A percentile compares a stretch with the other conserved stretches of the same genome.
These are phyloP conservation scores for Cladosporium sp. DNA, from an alignment of 2,329 filamentous ascomycete genomes.

Conservation along the genomic window DNA sequence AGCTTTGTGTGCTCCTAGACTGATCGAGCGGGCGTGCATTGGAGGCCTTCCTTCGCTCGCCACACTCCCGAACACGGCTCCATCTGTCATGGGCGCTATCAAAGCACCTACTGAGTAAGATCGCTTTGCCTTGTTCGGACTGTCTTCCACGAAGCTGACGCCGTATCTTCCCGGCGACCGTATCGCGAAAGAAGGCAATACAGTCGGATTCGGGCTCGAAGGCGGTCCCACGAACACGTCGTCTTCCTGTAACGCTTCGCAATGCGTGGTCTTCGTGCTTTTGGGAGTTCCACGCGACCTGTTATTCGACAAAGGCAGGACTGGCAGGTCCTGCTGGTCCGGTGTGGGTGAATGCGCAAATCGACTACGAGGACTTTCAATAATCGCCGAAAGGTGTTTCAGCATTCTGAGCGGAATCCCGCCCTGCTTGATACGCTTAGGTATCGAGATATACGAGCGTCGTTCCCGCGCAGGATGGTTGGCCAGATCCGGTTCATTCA, in stretches of 20 bases:
- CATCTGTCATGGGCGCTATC: constrained; percentile 21
- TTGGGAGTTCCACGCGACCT: constrained; percentile 21
- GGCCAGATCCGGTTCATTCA: constrained; percentile 26
- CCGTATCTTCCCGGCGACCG: constrained; percentile 27
- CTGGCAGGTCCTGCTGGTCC: neutral
- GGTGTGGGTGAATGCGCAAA: constrained; percentile 24
- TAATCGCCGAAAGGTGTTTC: constrained; percentile 40
- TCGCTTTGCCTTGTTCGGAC: constrained; percentile 22
- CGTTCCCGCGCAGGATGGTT: constrained; percentile 24
- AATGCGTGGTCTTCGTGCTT: constrained; percentile 5
- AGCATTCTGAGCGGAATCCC: constrained; percentile 27
- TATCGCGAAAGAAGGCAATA: constrained; percentile 32
- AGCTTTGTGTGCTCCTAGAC: constrained; percentile 34
- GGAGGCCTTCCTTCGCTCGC: constrained; percentile 20
- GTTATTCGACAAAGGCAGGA: constrained; percentile 18
- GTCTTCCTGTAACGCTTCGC: constrained; percentile 5
- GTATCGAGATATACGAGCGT: constrained; percentile 24
- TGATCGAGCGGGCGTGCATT: constrained; percentile 35
- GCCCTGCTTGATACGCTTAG: constrained; percentile 26
- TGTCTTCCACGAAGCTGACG: constrained; percentile 26
- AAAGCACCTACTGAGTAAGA: constrained; percentile 33
- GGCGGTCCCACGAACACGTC: constrained; percentile 23
- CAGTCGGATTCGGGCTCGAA: constrained; percentile 29
- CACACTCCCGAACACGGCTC: constrained; percentile 21
- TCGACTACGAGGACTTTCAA: constrained; percentile 40